Evolutionary conservation across 2,329 filamentous ascomycete species (phyloP), one percentile per base, ranked within the genome.

Genomic region (Malbranchea zuffiana): DNA sequence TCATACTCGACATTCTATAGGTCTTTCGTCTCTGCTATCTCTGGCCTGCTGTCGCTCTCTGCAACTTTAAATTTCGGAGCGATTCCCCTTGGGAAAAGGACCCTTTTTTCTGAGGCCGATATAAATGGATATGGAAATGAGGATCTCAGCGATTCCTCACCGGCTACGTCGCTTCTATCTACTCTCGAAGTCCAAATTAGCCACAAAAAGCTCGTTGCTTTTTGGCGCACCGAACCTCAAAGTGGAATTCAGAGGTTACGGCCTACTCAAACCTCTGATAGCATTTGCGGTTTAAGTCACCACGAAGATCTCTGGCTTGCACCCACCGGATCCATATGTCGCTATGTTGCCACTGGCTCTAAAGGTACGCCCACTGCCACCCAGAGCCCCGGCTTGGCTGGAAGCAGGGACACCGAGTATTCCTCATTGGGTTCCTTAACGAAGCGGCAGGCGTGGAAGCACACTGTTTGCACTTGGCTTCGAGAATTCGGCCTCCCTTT

Each of bases 61-160:
- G 45, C 62, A 18, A 51, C 56, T 32, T 54, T 55, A 32, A 49
- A 46, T 17, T 50, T 56, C 37, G 52, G 50, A 31, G 60, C 57
- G 21, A 52, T 63, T 21, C 61, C 61, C 1, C 51, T 64, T 6
- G 61, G 61, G 5, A 56, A 57, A 34, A 56, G 61, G 19, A 60
- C 59, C 11, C 47, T 63, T 10, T 62, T 60, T 33, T 61, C 56
- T 6, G 46, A 49, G 4, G 43, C 60, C 18, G 52, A 57, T 21
- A 48, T 38, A n/a, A 44, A 53, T 32, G 50, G 49, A 12, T 54
- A 57, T 36, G 55, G 54, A n/a, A n/a, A 35, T 50, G 41, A 20
- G 42, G 45, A 6, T 53, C 52, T 29, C 45, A 53, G 17, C 50
- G 48, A n/a, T n/a, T n/a, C n/a, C n/a, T n/a, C n/a, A n/a, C n/a